Evolutionary conservation across 169 alveolate genomes (phyloP), one percentile per base, ranked within the genome.

Genomic region (Cytauxzoon felis): DNA sequence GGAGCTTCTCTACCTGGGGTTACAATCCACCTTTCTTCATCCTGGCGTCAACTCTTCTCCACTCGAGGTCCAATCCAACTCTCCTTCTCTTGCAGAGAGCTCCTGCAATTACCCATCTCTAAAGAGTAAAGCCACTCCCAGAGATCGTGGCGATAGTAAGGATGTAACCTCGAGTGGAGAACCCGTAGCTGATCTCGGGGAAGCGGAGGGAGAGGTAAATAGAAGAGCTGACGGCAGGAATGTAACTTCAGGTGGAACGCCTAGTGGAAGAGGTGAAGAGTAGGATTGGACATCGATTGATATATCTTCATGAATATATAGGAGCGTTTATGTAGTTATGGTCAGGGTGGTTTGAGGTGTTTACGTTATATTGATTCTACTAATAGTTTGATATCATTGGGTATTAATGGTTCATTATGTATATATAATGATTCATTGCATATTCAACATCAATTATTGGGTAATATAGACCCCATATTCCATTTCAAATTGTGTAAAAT

Each of bases 391-490:
- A 36, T 66, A 2, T 66, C 50, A 27, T 50, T 66, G 6, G 78
- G 78, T 3, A 27, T 68, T 1, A n/a, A 40, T 1, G 78, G 78
- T 32, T 47, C 29, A 6, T 36, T 66, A 21, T 7, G 71, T 11
- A 54, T 66, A 32, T 66, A 66, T 33, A 54, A 66, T 21, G 38
- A 54, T 27, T 32, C 43, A 27, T 41, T 66, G 24, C 70, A 66
- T 19, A 57, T 66, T 21, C 5, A 33, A 36, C 67, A 53, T 42
- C 78, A 66, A 23, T 4, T 52, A 6, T 52, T 66, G 58, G 43
- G 60, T 1, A 66, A 66, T 59, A 56, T 66, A 5, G 78, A 66
- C 24, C 70, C 70, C n/a, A 62, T 61, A 0, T 66, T 54, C 27
- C 78, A 66, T 33, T 54, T 66, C 29, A 36, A 54, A 48, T 11